Conservation (phyloP, 2,329 filamentous ascomycete genomes). For the Neobulgaria alba region DNA sequence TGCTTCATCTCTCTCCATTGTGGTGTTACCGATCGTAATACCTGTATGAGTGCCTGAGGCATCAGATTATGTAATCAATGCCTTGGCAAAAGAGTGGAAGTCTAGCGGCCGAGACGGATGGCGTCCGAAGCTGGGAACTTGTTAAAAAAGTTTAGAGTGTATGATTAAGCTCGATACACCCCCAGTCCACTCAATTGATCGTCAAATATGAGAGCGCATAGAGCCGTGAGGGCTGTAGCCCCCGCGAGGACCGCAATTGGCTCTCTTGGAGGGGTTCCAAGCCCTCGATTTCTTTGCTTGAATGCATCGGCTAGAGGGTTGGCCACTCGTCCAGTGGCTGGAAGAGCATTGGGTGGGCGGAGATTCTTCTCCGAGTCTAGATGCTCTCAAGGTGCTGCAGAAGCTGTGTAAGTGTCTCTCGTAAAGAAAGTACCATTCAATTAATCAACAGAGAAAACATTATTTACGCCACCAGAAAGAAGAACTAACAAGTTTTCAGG, state of each 20-base stretch:
- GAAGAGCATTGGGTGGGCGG: constrained; percentile 13
- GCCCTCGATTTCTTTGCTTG: constrained; percentile 24
- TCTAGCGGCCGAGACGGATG: too few relatives aligned
- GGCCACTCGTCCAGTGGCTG: constrained; percentile 7
- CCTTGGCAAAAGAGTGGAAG: too few relatives aligned
- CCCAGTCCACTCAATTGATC: constrained; percentile 8
- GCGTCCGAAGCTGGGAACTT: not conserved
- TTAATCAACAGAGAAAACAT: too few relatives aligned
- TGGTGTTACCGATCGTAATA: too few relatives aligned
- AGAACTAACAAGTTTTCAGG: constrained; percentile 8
- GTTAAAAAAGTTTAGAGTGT: not conserved
- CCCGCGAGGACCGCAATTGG: constrained; percentile 19
- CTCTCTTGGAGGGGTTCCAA: constrained; percentile 14
- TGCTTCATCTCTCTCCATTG: too few relatives aligned
- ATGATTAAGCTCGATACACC: not conserved
- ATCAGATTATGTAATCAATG: too few relatives aligned
- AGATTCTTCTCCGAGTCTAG: constrained; percentile 26
- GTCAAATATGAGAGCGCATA: constrained; percentile 24
- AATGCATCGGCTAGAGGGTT: constrained; percentile 19
- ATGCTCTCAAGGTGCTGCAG: constrained; percentile 19
- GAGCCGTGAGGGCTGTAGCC: constrained; percentile 23
- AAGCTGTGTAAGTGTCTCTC: constrained; percentile 23
- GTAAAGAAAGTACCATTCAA: not conserved
- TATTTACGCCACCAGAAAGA: not conserved
- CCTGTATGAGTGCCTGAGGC: too few relatives aligned